Evolutionary conservation across 768 basidiomycete genomes (phyloP).

Genomic region (Psilocybe subaeruginosa): DNA sequence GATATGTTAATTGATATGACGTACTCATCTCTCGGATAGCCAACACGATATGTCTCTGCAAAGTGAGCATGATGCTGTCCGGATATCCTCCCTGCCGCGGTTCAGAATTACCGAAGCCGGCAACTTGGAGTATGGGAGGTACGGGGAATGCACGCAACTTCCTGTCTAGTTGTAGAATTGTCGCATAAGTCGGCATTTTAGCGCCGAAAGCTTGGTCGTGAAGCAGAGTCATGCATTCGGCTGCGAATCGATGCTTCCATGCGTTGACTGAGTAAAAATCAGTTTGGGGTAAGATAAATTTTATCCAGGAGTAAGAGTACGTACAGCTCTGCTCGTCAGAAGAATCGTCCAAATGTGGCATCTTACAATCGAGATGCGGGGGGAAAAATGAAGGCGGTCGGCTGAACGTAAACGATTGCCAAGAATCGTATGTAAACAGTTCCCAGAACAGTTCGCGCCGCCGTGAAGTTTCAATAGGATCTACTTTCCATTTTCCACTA

Average conservation of each 20-base stretch:
- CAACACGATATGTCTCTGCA: slow-evolving; percentile 70
- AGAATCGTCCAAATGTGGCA: slow-evolving; percentile 53
- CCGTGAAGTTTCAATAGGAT: slow-evolving; percentile 56
- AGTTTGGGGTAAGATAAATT: background rate
- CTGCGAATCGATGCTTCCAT: slow-evolving; percentile 72
- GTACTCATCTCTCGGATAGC: slow-evolving; percentile 71
- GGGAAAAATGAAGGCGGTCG: slow-evolving; percentile 71
- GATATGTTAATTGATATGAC: slow-evolving; percentile 28
- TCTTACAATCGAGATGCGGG: slow-evolving; percentile 67
- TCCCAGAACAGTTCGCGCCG: slow-evolving; percentile 77
- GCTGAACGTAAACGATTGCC: slow-evolving; percentile 71
- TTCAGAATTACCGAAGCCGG: slow-evolving; percentile 64
- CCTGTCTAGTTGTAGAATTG: slow-evolving; percentile 67
- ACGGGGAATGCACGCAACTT: slow-evolving; percentile 72
- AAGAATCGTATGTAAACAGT: slow-evolving; percentile 53
- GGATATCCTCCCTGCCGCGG: slow-evolving; percentile 45
- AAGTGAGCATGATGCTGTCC: slow-evolving; percentile 54
- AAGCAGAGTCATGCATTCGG: slow-evolving; percentile 69
- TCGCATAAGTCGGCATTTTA: slow-evolving; percentile 68
- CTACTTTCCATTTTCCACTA: slow-evolving; percentile 69
- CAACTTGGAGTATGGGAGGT: slow-evolving; percentile 66
- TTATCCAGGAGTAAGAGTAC: slow-evolving; percentile 24
- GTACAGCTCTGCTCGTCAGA: slow-evolving; percentile 63
- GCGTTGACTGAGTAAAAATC: slow-evolving; percentile 47
- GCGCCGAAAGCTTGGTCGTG: slow-evolving; percentile 77